These are phyloP conservation scores for Mucor irregularis DNA, from an alignment of 371 early-diverging fungal species.

Conservation along the genomic window DNA sequence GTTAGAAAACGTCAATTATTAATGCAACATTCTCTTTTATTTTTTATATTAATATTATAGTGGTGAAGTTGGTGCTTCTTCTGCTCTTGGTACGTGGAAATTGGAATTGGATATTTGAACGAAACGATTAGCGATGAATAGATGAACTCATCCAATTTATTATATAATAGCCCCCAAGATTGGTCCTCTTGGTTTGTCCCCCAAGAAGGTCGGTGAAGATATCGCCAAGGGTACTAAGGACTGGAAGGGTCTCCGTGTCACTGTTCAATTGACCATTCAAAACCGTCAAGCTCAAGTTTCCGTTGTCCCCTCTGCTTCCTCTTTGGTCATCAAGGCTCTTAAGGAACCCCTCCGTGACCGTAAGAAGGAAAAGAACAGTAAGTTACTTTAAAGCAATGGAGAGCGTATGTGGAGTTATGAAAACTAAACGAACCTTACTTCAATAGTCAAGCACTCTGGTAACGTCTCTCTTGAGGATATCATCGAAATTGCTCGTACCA, in stretches of 20 bases:
- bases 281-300: conserved; percentile 99
- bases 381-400: no score
- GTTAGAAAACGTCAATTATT: background rate
- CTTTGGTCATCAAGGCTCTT: conserved; percentile 98
- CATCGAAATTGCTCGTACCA: conserved; percentile 96
- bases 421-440: background rate
- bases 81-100: conserved; percentile 90
- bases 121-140: background rate
- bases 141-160: background rate
- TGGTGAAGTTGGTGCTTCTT: conserved; percentile 90
- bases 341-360: conserved; percentile 99
- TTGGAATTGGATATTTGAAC: no score
- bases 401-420: no score
- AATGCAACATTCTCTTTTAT: background rate
- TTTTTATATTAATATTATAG: conserved; percentile 23
- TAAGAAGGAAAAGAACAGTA: conserved; percentile 99
- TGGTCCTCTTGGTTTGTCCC: conserved; percentile 99
- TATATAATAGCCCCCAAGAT: conserved; percentile 98
- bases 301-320: conserved; percentile 97
- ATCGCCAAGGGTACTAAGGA: conserved; percentile 94
- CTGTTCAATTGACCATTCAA: conserved; percentile 98
- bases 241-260: conserved; percentile 98
- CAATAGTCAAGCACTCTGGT: conserved; percentile 85
- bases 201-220: conserved; percentile 99
- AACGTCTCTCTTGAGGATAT: conserved; percentile 92